Evolutionary conservation across 108 stramenopile species (phyloP).

Genomic region (Nitzschia sp.): DNA sequence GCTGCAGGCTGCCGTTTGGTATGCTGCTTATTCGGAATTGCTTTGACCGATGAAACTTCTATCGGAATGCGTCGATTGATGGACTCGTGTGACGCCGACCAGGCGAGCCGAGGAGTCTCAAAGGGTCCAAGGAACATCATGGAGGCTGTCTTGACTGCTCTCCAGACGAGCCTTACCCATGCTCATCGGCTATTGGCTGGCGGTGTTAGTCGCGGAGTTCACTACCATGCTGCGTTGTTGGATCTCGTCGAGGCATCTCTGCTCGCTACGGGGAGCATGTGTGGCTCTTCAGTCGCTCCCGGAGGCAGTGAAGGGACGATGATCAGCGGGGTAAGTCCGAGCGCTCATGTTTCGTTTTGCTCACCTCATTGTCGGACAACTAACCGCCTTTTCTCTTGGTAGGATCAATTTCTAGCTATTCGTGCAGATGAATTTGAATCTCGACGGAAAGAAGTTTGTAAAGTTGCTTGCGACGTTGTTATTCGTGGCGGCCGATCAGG

Average conservation of each 20-base stretch:
- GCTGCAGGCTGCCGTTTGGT: slow-evolving; percentile 58
- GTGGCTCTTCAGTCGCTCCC: slow-evolving; percentile 61
- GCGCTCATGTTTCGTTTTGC: neutral
- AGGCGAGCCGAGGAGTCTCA: slow-evolving; percentile 19
- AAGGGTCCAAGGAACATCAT: slow-evolving; percentile 47
- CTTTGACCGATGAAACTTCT: slow-evolving; percentile 41
- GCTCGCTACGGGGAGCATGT: slow-evolving; percentile 79
- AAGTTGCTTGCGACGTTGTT: slow-evolving; percentile 59
- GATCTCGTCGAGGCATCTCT: slow-evolving; percentile 69
- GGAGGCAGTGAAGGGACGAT: slow-evolving; percentile 35
- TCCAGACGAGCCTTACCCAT: slow-evolving; percentile 31
- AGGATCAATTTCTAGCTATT: slow-evolving; percentile 29
- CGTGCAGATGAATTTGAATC: slow-evolving; percentile 46
- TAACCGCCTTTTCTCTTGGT: neutral
- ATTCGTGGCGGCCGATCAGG: slow-evolving; percentile 38
- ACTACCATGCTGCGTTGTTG: slow-evolving; percentile 56
- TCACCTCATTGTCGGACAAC: neutral
- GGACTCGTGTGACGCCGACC: slow-evolving; percentile 69
- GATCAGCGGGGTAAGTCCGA: slow-evolving; percentile 33
- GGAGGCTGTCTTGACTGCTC: slow-evolving; percentile 40
- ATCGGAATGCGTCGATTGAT: slow-evolving; percentile 64
- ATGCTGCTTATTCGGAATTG: slow-evolving; percentile 78
- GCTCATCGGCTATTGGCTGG: slow-evolving; percentile 41
- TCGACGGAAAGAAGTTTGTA: slow-evolving; percentile 61
- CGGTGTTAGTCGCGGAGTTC: slow-evolving; percentile 20